Conservation (phyloP, 108 stramenopile species). For the Chaetoceros tenuissimus region DNA sequence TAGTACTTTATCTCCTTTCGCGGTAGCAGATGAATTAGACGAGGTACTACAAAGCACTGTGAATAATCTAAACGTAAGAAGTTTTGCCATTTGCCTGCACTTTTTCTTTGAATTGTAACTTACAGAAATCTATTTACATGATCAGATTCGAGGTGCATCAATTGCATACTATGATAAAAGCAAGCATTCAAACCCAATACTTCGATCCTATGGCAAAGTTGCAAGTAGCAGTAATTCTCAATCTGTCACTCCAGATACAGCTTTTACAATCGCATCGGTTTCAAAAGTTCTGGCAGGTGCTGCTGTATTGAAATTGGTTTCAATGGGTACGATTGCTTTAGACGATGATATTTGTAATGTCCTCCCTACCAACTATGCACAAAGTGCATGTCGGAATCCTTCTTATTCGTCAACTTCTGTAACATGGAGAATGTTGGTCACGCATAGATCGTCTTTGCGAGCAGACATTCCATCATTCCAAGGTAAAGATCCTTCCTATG, state of each 20-base stretch:
- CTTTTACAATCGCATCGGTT: conserved; percentile 21
- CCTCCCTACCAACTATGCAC: too few species aligned
- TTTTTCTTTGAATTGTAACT: too few species aligned
- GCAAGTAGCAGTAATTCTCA: background rate
- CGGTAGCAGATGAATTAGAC: too few species aligned
- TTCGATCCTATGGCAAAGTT: conserved; percentile 14
- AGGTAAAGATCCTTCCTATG: too few species aligned
- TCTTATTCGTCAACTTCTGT: conserved; percentile 5
- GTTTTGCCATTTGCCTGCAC: too few species aligned
- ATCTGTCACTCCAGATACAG: conserved; percentile 17
- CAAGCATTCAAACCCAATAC: conserved; percentile 10
- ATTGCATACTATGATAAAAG: too few species aligned
- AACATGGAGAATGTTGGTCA: conserved; percentile 21
- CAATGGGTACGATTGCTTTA: conserved; percentile 5
- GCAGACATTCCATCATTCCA: background rate
- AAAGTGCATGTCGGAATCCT: too few species aligned
- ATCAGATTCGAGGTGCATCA: too few species aligned
- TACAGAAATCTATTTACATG: too few species aligned
- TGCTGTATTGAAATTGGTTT: conserved; percentile 11
- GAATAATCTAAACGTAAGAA: too few species aligned
- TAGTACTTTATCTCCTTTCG: too few species aligned
- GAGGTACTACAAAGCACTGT: too few species aligned
- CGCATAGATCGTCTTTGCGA: conserved; percentile 17
- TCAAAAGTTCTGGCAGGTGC: conserved; percentile 17
- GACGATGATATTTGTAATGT: conserved; percentile 26